Conservation (phyloP, 805 yeast species). For the Ogataea salicorniae region DNA sequence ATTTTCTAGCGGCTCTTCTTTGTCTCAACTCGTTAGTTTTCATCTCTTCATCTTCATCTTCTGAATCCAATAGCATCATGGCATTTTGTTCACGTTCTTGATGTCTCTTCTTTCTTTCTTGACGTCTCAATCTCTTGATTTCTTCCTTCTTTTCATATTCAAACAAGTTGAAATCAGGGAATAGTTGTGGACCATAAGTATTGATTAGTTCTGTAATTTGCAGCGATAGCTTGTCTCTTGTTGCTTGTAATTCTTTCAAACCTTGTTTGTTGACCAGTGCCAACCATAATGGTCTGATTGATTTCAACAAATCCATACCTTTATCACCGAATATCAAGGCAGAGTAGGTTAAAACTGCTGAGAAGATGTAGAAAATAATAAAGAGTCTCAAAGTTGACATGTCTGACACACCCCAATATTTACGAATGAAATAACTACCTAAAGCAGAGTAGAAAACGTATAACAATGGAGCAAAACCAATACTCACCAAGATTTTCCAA, state of each 20-base stretch:
- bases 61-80: constrained; percentile 19
- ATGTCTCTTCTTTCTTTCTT: constrained; percentile 23
- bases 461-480: constrained; percentile 84
- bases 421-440: constrained; percentile 38
- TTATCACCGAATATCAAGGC: constrained; percentile 89
- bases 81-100: constrained; percentile 11
- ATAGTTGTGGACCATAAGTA: constrained; percentile 75
- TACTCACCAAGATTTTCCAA: constrained; percentile 88
- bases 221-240: constrained; percentile 57
- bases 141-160: constrained; percentile 39
- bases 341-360: constrained; percentile 77
- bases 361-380: constrained; percentile 52
- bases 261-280: constrained; percentile 56
- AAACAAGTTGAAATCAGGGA: constrained; percentile 73
- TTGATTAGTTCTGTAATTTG: constrained; percentile 79
- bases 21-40: constrained; percentile 44
- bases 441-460: constrained; percentile 75
- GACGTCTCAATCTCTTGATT: constrained; percentile 25
- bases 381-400: constrained; percentile 25
- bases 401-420: constrained; percentile 15
- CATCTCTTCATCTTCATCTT: constrained; percentile 46
- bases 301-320: constrained; percentile 84
- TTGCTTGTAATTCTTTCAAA: constrained; percentile 51
- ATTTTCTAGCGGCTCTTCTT: constrained; percentile 32
- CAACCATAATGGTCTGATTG: constrained; percentile 73